Percentiles rank a stretch among this genome's conserved stretches.
These are phyloP conservation scores for Boechera retrofracta DNA, from an alignment of 345 rosid genomes.

Conservation along the genomic window DNA sequence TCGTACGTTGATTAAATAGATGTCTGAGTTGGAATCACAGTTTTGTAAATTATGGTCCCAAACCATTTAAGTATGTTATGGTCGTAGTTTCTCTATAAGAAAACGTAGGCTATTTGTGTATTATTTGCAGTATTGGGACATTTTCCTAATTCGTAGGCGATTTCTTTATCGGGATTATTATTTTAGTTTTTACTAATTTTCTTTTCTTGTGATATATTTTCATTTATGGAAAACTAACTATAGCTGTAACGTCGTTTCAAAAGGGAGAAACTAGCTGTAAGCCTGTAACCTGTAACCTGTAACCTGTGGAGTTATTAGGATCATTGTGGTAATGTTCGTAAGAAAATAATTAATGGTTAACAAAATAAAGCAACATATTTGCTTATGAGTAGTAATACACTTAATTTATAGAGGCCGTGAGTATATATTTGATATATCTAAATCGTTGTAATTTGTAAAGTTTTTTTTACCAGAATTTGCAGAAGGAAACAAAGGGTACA, in stretches of 20 bases:
- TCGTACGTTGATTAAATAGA: neutral
- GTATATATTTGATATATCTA: neutral
- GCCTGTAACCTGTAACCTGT: conserved; percentile 29
- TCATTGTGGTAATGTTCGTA: conserved; percentile 16
- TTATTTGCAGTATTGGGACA: conserved; percentile 16
- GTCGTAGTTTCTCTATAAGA: conserved; percentile 17
- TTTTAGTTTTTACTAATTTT: neutral
- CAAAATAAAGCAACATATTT: conserved; percentile 3
- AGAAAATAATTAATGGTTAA: neutral
- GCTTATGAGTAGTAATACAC: neutral
- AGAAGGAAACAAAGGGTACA: conserved; percentile 33
- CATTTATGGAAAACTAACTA: conserved; percentile 2
- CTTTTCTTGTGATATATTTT: conserved; percentile 11
- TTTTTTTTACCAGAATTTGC: conserved; percentile 26
- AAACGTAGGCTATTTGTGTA: conserved; percentile 26
- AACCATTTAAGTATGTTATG: conserved; percentile 10
- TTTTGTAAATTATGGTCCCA: conserved; percentile 24
- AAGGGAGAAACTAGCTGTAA: conserved; percentile 25
- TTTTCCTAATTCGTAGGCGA: conserved; percentile 16
- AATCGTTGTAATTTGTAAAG: neutral
- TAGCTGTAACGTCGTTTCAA: conserved; percentile 26
- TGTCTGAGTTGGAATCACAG: neutral
- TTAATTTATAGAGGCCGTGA: conserved; percentile 16
- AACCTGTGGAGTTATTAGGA: conserved; percentile 34
- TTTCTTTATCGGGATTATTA: conserved; percentile 1